A percentile compares a stretch with the other conserved stretches of the same genome.
Conservation (phyloP, 768 basidiomycete species). For the Naganishia randhawae region DNA sequence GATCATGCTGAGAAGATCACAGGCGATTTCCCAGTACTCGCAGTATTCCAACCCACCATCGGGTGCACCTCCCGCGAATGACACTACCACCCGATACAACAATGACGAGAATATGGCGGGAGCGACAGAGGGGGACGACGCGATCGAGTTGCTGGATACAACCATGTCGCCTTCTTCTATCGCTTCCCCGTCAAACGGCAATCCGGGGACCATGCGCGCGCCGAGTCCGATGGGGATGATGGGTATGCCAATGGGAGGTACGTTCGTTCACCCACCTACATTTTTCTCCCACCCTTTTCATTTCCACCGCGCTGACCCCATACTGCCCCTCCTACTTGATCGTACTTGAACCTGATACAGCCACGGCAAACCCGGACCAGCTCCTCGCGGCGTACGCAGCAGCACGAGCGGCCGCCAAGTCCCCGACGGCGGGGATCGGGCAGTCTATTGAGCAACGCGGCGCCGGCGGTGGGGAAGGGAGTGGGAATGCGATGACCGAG, state of each 20-base stretch:
- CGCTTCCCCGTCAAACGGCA: not conserved
- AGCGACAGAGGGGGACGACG: constrained; percentile 21
- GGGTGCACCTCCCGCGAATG: no score
- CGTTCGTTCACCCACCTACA: constrained; percentile 19
- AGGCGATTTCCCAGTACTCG: constrained; percentile 44
- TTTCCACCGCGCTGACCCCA: no score
- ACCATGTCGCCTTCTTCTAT: constrained; percentile 13
- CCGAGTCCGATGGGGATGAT: constrained; percentile 31
- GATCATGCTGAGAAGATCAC: constrained; percentile 44
- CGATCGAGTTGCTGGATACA: constrained; percentile 38
- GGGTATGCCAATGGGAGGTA: constrained; percentile 28
- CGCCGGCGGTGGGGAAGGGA: not conserved
- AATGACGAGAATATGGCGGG: constrained; percentile 12
- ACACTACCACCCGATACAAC: no score
- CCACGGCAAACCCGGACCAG: constrained; percentile 42
- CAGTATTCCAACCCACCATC: not conserved
- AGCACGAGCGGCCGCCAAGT: constrained; percentile 24
- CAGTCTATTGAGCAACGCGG: constrained; percentile 11
- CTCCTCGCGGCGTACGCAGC: constrained; percentile 50
- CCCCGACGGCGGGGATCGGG: constrained; percentile 7
- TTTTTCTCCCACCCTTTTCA: not conserved
- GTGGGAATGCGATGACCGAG: not conserved
- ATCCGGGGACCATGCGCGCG: not conserved
- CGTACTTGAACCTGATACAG: constrained; percentile 13
- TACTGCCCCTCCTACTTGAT: constrained; percentile 34